Evolutionary conservation across 441 rosid genomes (phyloP), one percentile per base, ranked within the genome.

Genomic region (Gossypium gossypioides): DNA sequence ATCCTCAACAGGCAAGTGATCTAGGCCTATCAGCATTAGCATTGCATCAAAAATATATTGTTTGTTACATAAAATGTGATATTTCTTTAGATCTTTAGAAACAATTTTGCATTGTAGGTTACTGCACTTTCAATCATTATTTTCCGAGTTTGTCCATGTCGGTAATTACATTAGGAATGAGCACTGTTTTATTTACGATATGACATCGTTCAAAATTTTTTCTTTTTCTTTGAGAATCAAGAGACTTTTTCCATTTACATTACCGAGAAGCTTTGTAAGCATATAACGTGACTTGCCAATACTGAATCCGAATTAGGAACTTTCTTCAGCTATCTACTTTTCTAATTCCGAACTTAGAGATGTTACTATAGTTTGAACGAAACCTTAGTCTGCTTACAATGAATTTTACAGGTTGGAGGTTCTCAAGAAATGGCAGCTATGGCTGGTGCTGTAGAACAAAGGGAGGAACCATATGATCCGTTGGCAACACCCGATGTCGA

Each of bases 401-500:
- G 25, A 3, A 50, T 56, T 56, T 77, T 66, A 60, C 80, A 92
- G 99, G 96, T 85, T 65, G 99, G 92, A 52, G 92, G 91, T 58
- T 80, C 80, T 70, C 89, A 79, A 74, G 96, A 94, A 42, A 78
- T 86, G 81, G 66, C 85, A 66, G 84, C 78, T 52, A 68, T 78
- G 37, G 69, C 77, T 0, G 92, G 90, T 78, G 86, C 77, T 60
- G 81, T 74, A 51, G 98, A 95, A 65, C 96, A 84, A 76, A 83
- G 88, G 75, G 89, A 84, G 78, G 97, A 93, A 74, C 63, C 77
- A 24, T 82, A 86, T 71, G 97, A 94, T 79, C 97, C 99, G 25
- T 68, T 86, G 85, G 88, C 97, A 40, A 84, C 91, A 75, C 93
- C 91, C 1, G 99, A 92, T 79, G 91, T 92, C 25, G 92, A 95